Base-by-base conservation (phyloP, 1,284 basidiomycete species). In the Volvariella volvacea region DNA sequence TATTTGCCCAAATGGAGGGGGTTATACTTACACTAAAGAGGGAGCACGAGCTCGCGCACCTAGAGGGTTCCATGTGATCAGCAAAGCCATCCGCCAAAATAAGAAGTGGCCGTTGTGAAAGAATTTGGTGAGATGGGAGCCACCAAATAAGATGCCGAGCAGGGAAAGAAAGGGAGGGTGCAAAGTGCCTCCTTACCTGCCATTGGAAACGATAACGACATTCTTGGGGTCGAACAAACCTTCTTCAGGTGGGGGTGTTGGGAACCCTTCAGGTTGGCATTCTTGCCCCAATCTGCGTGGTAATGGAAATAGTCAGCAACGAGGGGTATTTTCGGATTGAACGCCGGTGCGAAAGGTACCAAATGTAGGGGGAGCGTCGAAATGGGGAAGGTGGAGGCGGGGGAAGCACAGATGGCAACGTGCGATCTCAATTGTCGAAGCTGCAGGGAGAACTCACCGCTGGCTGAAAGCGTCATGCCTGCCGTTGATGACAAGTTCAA, bases 161-260 rank as follows among this genome's bases (percentile, higher is more conserved):
- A n/a, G n/a, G n/a, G n/a, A n/a, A n/a, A n/a, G n/a, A n/a, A n/a
- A n/a, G 25, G 12, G 25, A 28, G 25, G 12, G 6, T 6, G 25
- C 25, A 12, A 28, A 12, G 12, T 12, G 25, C 30, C 14, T 17
- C 42, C 48, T 41, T 42, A 60, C 66, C 71, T 65, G 48, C 75
- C 77, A 51, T 81, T 80, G n/a, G 67, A 73, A 4, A 80, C 66
- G 43, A 81, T 75, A 12, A 66, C 72, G 10, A 78, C 70, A 48
- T 76, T 73, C 52, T 64, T 65, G 6, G 73, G 58, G 46, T 74
- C 67, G 52, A 81, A 81, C 17, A 81, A 59, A n/a, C 66, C 65
- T 43, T 62, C 60, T 12, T 60, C 53, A 3, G 76, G 76, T 32
- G 71, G 64, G 14, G 52, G 56, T 38, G 59, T 54, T 39, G 66